A percentile compares a stretch with the other conserved stretches of the same genome.
Conservation (phyloP, 2,329 filamentous ascomycete species). For the Penicillium brevicompactum region DNA sequence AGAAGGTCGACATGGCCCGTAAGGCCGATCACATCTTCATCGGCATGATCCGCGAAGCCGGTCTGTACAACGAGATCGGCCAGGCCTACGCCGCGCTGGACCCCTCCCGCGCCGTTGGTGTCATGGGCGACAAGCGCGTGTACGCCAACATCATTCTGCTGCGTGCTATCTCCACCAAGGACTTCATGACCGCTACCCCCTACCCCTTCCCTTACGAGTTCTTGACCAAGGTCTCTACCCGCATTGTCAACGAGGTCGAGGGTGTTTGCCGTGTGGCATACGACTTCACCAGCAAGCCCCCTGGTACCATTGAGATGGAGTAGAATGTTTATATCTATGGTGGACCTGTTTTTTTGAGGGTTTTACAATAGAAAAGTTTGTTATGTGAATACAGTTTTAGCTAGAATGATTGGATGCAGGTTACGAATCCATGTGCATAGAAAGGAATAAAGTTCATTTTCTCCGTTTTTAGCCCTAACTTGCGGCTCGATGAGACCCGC, state of each 20-base stretch:
- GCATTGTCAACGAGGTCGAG: conserved; percentile 75
- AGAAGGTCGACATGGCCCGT: conserved; percentile 73
- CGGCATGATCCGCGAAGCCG: conserved; percentile 47
- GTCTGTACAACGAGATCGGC: conserved; percentile 59
- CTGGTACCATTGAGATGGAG: conserved; percentile 30
- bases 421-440: conserved; percentile 18
- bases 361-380: conserved; percentile 6
- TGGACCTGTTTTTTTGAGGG: neutral
- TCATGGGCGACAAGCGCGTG: conserved; percentile 65
- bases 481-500: too few species aligned
- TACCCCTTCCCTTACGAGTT: conserved; percentile 68
- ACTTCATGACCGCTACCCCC: conserved; percentile 76
- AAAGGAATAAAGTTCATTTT: neutral
- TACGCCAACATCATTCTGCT: conserved; percentile 49
- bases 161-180: conserved; percentile 56
- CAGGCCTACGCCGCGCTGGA: conserved; percentile 72
- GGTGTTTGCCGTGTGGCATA: conserved; percentile 73
- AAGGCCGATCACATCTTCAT: conserved; percentile 51
- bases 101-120: conserved; percentile 62
- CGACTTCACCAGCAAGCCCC: conserved; percentile 48
- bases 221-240: conserved; percentile 61
- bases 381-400: neutral
- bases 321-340: conserved; percentile 9
- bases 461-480: too few species aligned
- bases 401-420: conserved; percentile 8